phyloP scores from a whole-genome alignment of 768 basidiomycete species.

The Leccinum subgranulosum region DNA sequence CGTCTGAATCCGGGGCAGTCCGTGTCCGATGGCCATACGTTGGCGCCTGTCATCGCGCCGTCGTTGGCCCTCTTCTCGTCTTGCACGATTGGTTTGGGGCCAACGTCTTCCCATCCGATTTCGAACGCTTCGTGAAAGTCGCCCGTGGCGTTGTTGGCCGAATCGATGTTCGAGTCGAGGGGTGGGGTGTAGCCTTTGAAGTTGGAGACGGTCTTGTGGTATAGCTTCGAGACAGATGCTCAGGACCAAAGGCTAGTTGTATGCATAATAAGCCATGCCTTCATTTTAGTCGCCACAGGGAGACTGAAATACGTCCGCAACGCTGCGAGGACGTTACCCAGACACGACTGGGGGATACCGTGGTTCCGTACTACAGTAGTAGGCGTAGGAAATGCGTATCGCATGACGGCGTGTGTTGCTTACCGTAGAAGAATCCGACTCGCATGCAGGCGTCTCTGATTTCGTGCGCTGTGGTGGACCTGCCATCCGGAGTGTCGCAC shows the following conservation, averaged over 20 bases:
- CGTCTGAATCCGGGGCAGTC: conserved; percentile 58
- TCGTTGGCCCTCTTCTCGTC: conserved; percentile 34
- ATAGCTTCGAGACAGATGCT: conserved; percentile 43
- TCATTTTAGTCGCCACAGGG: conserved; percentile 61
- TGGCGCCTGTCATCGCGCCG: conserved; percentile 56
- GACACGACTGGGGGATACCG: conserved; percentile 53
- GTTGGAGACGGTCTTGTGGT: conserved; percentile 62
- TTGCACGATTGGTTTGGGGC: conserved; percentile 13
- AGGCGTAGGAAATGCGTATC: not conserved
- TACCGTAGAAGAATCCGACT: conserved; percentile 86
- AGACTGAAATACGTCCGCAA: conserved; percentile 65
- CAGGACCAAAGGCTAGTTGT: not conserved
- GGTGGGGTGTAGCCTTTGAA: conserved; percentile 78
- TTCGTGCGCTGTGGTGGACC: conserved; percentile 47
- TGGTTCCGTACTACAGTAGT: conserved; percentile 64
- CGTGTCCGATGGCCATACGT: conserved; percentile 56
- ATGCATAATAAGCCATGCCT: conserved; percentile 37
- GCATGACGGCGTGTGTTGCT: not conserved
- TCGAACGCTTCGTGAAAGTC: conserved; percentile 93
- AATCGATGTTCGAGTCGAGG: conserved; percentile 71
- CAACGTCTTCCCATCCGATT: conserved; percentile 66
- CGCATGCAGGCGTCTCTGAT: conserved; percentile 75
- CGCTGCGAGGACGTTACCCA: conserved; percentile 43
- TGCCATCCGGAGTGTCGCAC: conserved; percentile 25
- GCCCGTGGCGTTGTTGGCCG: conserved; percentile 56